phyloP scores from a whole-genome alignment of 1,284 basidiomycete species.

The Irpex sp. region DNA sequence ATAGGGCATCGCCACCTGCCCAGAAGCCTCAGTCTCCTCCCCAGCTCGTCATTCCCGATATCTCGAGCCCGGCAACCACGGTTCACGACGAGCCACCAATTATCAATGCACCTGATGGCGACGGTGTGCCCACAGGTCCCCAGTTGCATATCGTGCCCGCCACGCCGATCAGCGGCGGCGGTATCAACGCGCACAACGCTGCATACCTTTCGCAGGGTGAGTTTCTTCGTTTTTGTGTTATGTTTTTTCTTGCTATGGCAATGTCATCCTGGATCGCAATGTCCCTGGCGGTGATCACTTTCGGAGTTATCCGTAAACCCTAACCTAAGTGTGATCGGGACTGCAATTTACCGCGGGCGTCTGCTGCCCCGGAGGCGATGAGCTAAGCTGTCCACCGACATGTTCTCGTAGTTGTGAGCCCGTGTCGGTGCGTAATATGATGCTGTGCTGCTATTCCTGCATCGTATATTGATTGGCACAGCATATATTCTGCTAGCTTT shows the following conservation, averaged over 20 bases:
- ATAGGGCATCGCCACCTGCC: conserved; percentile 33
- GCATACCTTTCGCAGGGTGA: conserved; percentile 51
- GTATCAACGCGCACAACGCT: conserved; percentile 36
- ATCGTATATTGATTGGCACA: background rate
- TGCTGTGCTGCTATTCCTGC: background rate
- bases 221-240: conserved; percentile 16
- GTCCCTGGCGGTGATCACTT: background rate
- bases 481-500: background rate
- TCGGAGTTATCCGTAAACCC: conserved; percentile 1
- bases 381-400: background rate
- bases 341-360: background rate
- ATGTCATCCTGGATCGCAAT: background rate
- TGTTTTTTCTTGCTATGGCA: background rate
- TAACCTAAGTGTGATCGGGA: background rate
- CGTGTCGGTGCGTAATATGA: background rate
- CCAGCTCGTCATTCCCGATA: conserved; percentile 58
- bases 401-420: background rate
- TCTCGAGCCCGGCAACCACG: conserved; percentile 23
- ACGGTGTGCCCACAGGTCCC: conserved; percentile 48
- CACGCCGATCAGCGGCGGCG: conserved; percentile 67
- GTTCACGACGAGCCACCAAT: conserved; percentile 36
- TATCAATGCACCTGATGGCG: conserved; percentile 64
- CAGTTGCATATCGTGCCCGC: conserved; percentile 73
- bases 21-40: conserved; percentile 63
- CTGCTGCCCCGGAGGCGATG: background rate